Percentiles rank a stretch among this genome's conserved stretches.
These are phyloP conservation scores for Moesziomyces aphidis DNA, from an alignment of 1,284 basidiomycete genomes.

Conservation along the genomic window DNA sequence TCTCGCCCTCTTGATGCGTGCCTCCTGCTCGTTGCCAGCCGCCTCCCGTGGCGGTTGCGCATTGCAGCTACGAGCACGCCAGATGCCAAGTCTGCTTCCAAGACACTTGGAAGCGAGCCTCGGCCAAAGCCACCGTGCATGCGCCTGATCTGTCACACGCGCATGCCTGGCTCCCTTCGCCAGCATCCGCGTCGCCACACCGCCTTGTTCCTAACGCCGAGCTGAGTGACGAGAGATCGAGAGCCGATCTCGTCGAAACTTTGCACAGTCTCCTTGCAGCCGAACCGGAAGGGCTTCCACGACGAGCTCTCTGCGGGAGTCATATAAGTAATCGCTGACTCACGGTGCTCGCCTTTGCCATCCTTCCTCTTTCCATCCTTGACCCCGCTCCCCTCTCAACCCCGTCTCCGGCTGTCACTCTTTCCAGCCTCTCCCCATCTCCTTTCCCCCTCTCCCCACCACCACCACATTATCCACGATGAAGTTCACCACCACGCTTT, in stretches of 20 bases:
- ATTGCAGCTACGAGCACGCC: conserved; percentile 3
- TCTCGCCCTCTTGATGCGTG: neutral
- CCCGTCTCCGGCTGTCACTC: conserved; percentile 31
- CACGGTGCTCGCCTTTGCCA: neutral
- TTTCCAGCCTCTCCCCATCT: conserved; percentile 29
- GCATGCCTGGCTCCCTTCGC: neutral
- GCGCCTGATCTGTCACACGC: conserved; percentile 5
- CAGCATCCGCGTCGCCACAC: neutral
- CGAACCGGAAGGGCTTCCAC: neutral
- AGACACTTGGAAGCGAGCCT: conserved; percentile 6
- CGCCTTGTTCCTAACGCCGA: neutral
- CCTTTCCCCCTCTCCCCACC: neutral
- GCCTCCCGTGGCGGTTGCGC: neutral
- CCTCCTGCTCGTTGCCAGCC: conserved; percentile 1
- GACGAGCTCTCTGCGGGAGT: neutral
- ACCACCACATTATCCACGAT: conserved; percentile 7
- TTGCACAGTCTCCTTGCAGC: neutral
- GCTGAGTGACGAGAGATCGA: too few species aligned
- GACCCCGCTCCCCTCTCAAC: conserved; percentile 11
- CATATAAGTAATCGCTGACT: conserved; percentile 25
- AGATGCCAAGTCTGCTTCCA: conserved; percentile 13
- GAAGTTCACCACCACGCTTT: conserved; percentile 27
- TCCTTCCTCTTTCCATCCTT: conserved; percentile 5
- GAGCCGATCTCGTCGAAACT: neutral
- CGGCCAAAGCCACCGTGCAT: neutral